These are phyloP conservation scores for Ceratobasidium theobromae DNA, from an alignment of 1,284 basidiomycete genomes.

Conservation along the genomic window DNA sequence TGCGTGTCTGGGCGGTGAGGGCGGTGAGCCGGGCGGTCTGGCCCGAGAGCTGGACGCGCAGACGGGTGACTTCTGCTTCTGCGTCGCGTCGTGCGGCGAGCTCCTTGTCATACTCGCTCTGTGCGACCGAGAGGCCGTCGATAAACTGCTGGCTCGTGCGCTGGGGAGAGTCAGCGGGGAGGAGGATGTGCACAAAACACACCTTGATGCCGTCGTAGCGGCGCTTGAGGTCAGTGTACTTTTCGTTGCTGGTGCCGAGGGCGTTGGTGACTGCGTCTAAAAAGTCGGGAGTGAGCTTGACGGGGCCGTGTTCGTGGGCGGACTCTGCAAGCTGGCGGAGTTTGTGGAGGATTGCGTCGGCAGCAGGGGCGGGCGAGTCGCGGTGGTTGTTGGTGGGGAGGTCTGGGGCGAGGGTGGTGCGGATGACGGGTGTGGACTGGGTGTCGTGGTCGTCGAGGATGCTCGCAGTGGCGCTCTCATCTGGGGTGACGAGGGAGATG, in stretches of 20 bases:
- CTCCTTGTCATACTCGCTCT: conserved; percentile 91
- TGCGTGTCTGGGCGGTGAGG: conserved; percentile 73
- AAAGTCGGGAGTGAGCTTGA: conserved; percentile 74
- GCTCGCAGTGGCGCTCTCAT: no score
- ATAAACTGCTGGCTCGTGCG: conserved; percentile 88
- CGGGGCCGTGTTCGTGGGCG: conserved; percentile 62
- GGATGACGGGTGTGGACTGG: conserved; percentile 7
- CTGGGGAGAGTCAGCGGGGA: conserved; percentile 46
- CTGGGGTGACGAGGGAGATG: no score
- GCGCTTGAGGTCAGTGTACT: conserved; percentile 66
- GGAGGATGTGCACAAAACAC: conserved; percentile 39
- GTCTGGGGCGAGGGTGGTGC: conserved; percentile 22
- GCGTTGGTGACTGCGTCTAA: conserved; percentile 71
- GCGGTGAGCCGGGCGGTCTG: conserved; percentile 85
- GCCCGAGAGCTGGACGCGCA: conserved; percentile 83
- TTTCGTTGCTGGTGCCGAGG: conserved; percentile 66
- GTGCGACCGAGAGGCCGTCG: conserved; percentile 87
- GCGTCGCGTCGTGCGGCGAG: conserved; percentile 83
- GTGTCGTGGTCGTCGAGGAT: conserved; percentile 10
- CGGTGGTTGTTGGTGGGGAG: neutral
- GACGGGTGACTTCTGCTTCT: conserved; percentile 84
- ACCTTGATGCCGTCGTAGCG: conserved; percentile 89
- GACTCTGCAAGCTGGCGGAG: conserved; percentile 64
- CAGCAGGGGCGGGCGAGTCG: neutral
- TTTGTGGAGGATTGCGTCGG: conserved; percentile 53